Conservation (phyloP, 345 rosid genomes). For the Populus ilicifolia region DNA sequence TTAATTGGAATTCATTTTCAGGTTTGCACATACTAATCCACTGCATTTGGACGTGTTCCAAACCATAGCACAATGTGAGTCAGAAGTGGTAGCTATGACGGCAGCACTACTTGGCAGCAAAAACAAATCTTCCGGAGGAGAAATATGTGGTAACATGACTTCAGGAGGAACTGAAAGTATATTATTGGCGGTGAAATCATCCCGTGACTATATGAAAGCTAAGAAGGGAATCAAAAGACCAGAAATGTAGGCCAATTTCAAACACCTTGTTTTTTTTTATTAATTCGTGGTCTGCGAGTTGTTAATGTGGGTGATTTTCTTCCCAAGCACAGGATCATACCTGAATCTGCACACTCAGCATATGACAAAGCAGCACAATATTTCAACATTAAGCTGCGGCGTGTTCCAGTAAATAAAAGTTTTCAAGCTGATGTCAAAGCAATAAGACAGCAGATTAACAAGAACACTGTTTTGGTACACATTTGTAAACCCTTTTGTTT, state of each 20-base stretch:
- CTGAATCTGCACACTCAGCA: slow-evolving; percentile 94
- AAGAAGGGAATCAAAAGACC: slow-evolving; percentile 83
- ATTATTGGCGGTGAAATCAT: slow-evolving; percentile 82
- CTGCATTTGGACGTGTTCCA: slow-evolving; percentile 84
- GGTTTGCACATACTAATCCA: slow-evolving; percentile 98
- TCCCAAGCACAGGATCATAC: slow-evolving; percentile 66
- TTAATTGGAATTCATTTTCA: slow-evolving; percentile 32
- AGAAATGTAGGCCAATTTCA: slow-evolving; percentile 56
- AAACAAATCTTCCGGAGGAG: slow-evolving; percentile 70
- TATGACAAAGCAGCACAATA: slow-evolving; percentile 97
- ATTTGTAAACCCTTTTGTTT: slow-evolving; percentile 6
- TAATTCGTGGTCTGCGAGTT: slow-evolving; percentile 3
- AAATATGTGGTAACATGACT: slow-evolving; percentile 96
- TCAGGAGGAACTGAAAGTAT: slow-evolving; percentile 99
- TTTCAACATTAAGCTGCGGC: slow-evolving; percentile 88
- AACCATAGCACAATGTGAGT: slow-evolving; percentile 79
- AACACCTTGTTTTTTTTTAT: slow-evolving; percentile 2
- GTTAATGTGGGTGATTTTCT: slow-evolving; percentile 15
- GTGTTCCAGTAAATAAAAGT: slow-evolving; percentile 77
- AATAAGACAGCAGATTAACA: slow-evolving; percentile 51
- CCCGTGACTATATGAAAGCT: slow-evolving; percentile 87
- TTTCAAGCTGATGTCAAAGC: slow-evolving; percentile 86
- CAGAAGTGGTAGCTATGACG: slow-evolving; percentile 97
- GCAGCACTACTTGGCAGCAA: slow-evolving; percentile 74
- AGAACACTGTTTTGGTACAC: slow-evolving; percentile 82